phyloP scores from a whole-genome alignment of 2,329 filamentous ascomycete genomes.

The Orbilia oligospora region DNA sequence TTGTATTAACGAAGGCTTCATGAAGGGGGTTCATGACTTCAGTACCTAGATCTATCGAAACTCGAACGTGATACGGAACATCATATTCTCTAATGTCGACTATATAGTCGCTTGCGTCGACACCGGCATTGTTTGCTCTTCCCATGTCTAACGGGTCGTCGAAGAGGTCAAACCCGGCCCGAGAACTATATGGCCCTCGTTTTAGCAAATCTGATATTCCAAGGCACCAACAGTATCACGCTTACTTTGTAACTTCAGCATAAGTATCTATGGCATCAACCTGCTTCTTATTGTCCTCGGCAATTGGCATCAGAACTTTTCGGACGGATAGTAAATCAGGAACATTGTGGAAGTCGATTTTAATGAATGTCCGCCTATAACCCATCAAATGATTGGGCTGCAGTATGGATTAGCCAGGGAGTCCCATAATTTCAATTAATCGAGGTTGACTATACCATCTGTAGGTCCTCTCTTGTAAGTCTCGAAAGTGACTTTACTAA shows the following conservation, averaged over 20 bases:
- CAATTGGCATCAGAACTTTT: constrained; percentile 87
- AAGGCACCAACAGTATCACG: constrained; percentile 58
- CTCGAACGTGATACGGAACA: constrained; percentile 98
- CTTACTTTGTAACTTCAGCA: constrained; percentile 90
- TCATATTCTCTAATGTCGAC: constrained; percentile 99
- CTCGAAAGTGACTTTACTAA: constrained; percentile 82
- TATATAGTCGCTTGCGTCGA: constrained; percentile 96
- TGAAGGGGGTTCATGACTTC: not conserved
- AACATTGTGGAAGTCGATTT: constrained; percentile 89
- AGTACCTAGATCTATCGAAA: constrained; percentile 91
- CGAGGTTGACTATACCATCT: constrained; percentile 71
- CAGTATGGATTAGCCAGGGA: constrained; percentile 7
- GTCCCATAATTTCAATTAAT: not conserved
- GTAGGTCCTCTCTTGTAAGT: constrained; percentile 91
- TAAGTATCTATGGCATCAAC: constrained; percentile 98
- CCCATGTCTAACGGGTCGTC: constrained; percentile 85
- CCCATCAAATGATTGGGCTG: constrained; percentile 91
- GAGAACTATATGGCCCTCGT: constrained; percentile 71
- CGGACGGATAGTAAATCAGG: constrained; percentile 86
- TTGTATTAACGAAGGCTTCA: constrained; percentile 1
- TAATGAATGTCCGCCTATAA: constrained; percentile 87
- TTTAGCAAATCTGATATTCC: constrained; percentile 8
- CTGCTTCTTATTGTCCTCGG: constrained; percentile 96
- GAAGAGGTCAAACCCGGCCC: constrained; percentile 92
- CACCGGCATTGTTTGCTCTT: constrained; percentile 79